Base-by-base conservation (phyloP, 495 filamentous ascomycete genomes). In the Aspergillus nidulans region DNA sequence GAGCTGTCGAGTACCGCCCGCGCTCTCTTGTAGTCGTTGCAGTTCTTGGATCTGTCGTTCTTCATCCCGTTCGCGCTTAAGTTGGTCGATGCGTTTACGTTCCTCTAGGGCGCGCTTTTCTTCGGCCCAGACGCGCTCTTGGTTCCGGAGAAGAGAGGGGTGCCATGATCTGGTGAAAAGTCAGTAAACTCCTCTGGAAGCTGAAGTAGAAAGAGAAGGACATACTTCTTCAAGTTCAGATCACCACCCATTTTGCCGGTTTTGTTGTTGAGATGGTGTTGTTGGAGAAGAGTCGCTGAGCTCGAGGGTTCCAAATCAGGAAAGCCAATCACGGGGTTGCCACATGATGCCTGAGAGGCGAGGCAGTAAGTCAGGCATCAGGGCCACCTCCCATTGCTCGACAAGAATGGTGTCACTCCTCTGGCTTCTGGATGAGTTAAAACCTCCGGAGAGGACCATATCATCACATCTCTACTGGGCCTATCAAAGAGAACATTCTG, bases 101-200 rank as follows among this genome's bases (percentile, higher is more conserved):
- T 97, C 95, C 44, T 95, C 90, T 0, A 99, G 82, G n/a, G 94
- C 94, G 59, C 89, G 87, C 65, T 94, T 85, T 65, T 99, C 92
- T 65, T 90, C 86, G 21, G 86, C 79, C 85, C 88, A 95, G 54
- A 95, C 91, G 59, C 82, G 79, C 69, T 76, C 78, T 75, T 95
- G 91, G 70, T 96, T 96, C 72, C 81, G 82, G 69, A 90, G 81
- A 47, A 92, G 79, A 49, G 82, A 80, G 48, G 91, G 90, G 65
- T 98, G 92, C 88, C 92, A 98, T 77, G 88, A 92, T 62, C 73
- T 76, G 24, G 3, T 23, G 32, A 59, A 62, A 63, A 54, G 45
- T 49, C 8, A 41, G 43, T 41, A 12, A 28, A 28, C 4, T 6
- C 6, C 15, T 34, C 15, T 34, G 9, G 26, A 13, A 39, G 21